Evolutionary conservation across 495 filamentous ascomycete species (phyloP).

Genomic region (Xanthoparmelia taractica): DNA sequence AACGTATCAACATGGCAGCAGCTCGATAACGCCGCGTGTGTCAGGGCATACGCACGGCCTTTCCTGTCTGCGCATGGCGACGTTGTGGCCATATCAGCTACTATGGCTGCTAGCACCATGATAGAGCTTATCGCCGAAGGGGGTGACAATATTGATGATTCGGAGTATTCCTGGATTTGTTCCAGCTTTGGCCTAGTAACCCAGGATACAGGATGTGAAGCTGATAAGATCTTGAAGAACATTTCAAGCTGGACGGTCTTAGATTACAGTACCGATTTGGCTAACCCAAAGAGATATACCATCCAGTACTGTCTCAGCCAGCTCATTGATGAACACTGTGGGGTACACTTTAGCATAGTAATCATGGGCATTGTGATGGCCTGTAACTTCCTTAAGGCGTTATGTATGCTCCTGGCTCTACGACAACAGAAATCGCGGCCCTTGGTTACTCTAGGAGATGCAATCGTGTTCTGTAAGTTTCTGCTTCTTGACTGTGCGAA

Average conservation of each 20-base stretch:
- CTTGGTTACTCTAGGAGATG: slow-evolving; percentile 35
- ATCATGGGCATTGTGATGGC: slow-evolving; percentile 36
- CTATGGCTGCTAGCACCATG: background rate
- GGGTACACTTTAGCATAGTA: slow-evolving; percentile 21
- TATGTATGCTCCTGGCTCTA: slow-evolving; percentile 32
- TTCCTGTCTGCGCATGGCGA: background rate
- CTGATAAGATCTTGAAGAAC: background rate
- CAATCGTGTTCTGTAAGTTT: too few relatives aligned
- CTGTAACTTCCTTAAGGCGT: slow-evolving; percentile 33
- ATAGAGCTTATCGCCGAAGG: background rate
- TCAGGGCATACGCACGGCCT: background rate
- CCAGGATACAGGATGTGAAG: background rate
- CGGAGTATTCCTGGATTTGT: background rate
- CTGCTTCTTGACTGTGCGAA: too few relatives aligned
- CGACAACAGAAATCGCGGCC: slow-evolving; percentile 33
- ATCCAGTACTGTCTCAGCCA: background rate
- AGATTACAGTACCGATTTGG: background rate
- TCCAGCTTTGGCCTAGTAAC: too few relatives aligned
- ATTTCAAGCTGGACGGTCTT: background rate
- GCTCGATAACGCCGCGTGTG: background rate
- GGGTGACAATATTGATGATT: too few relatives aligned
- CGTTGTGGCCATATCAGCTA: background rate
- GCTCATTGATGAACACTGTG: background rate
- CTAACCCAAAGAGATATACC: too few relatives aligned
- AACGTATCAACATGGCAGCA: background rate